Percentiles rank a stretch among this genome's conserved stretches.
These are phyloP conservation scores for Blastocystis hominis DNA, from an alignment of 352 stramenopile genomes.

Conservation along the genomic window DNA sequence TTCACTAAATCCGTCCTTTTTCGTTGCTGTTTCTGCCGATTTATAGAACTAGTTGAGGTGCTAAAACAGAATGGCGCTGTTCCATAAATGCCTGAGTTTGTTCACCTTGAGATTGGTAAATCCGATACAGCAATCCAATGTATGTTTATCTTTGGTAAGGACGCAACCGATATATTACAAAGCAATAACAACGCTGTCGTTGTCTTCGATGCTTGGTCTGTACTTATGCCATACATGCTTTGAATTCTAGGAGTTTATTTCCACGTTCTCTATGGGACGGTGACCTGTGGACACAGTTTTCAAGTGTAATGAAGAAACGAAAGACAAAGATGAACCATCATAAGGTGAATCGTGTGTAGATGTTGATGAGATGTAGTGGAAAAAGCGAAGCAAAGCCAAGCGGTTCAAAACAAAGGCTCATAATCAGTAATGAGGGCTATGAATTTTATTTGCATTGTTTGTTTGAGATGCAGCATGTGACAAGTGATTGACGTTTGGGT, in stretches of 20 bases:
- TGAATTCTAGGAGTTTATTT: background rate
- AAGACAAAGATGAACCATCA: slow-evolving; percentile 57
- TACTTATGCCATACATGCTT: background rate
- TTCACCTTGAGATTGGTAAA: background rate
- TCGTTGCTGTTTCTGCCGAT: background rate
- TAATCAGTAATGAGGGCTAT: slow-evolving; percentile 14
- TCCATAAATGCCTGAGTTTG: slow-evolving; percentile 44
- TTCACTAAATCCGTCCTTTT: background rate
- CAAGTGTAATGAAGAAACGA: slow-evolving; percentile 56
- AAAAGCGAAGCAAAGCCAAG: slow-evolving; percentile 50
- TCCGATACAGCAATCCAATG: background rate
- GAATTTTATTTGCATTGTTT: background rate
- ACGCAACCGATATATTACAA: background rate
- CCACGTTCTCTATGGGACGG: background rate
- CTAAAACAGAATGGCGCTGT: slow-evolving; percentile 6
- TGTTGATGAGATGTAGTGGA: slow-evolving; percentile 19
- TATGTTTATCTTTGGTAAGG: background rate
- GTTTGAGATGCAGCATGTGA: background rate
- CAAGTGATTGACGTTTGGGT: too few species aligned
- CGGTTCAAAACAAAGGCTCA: slow-evolving; percentile 56
- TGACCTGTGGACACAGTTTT: slow-evolving; percentile 7
- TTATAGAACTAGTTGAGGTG: background rate
- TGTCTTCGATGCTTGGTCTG: slow-evolving; percentile 32
- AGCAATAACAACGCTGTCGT: background rate
- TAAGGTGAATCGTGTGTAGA: background rate